These are phyloP conservation scores for thale cress (Arabidopsis thaliana) DNA, from an alignment of 345 rosid species.

Conservation along the genomic window TAIR10.1 NC_003070.9:8349001-8349500, in stretches of 20 bases:
- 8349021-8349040: conserved; percentile 51
- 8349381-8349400: conserved; percentile 29
- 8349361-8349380: conserved; percentile 20
- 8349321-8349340: conserved; percentile 29
- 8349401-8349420: conserved; percentile 32
- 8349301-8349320: conserved; percentile 38
- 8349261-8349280: conserved; percentile 44
- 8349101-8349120: conserved; percentile 24
- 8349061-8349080: background rate
- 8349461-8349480: conserved; percentile 37
- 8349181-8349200: conserved; percentile 12
- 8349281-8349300: conserved; percentile 32
- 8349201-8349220: conserved; percentile 20
- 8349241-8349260: conserved; percentile 37
- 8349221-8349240: conserved; percentile 33
- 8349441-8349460: conserved; percentile 45
- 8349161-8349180: conserved; percentile 25
- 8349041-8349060: conserved; percentile 42
- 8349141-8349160: conserved; percentile 32
- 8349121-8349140: conserved; percentile 32
- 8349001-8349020: conserved; percentile 58
- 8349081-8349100: conserved; percentile 1
- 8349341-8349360: conserved; percentile 6
- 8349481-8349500: conserved; percentile 42
- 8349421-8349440: conserved; percentile 5